Evolutionary conservation across 305 asterid species (phyloP), one percentile per base, ranked within the genome.

Genomic region (Petunia hybrid): DNA sequence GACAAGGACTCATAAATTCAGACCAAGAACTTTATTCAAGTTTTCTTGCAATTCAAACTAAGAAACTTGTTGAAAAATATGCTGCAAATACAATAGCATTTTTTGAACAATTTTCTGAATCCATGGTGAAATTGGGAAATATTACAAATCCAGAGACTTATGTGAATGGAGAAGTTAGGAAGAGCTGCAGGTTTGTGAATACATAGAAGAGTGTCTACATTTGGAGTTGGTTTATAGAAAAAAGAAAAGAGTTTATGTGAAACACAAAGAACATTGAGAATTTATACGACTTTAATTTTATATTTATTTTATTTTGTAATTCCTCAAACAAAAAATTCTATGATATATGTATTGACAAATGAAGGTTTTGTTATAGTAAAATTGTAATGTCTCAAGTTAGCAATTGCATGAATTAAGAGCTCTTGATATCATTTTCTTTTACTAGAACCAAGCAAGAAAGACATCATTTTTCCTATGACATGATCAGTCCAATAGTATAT

Each of bases 61-160:
- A 80, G 80, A 88, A 84, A 74, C 88, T 95, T 4, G 99, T 95
- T 71, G 75, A 85, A 1, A 87, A 88, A 79, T 95, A 91, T 31
- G 97, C 99, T 0, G 94, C 84, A 67, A 84, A 92, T 71, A 69
- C 87, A 0, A 36, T 88, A 3, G 98, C 95, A 5, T 95, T 95
- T 92, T 95, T 89, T 39, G 94, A 93, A 84, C 98, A 95, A 79
- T 93, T 95, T 62, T 78, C 99, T 0, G 90, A 92, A 68, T 95
- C 98, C 1, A 95, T 95, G 99, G 97, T 95, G 82, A 95, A 87
- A 83, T 2, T 95, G 91, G 98, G 99, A 51, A 93, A 92, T 5
- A 91, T 92, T 38, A 93, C 94, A 31, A 94, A 91, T 45, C 85
- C 89, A 3, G 95, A 93, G 10, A 93, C 97, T 77, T 86, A 84